phyloP scores from a whole-genome alignment of 1,284 basidiomycete genomes.

The Mycosarcoma mackinlayi region DNA sequence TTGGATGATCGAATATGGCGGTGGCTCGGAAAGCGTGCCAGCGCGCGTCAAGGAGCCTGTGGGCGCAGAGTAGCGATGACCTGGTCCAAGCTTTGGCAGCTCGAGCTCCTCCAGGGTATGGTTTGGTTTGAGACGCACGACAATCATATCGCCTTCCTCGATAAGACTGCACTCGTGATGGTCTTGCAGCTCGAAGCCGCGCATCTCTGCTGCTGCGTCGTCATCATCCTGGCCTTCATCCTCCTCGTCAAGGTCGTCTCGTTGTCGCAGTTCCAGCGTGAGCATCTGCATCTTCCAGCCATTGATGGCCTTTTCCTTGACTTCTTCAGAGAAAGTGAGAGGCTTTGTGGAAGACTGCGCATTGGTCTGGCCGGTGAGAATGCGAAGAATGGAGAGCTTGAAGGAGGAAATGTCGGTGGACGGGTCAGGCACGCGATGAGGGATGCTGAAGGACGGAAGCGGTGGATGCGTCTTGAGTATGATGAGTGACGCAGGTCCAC shows the following conservation, averaged over 20 bases:
- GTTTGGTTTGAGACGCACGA: slow-evolving; percentile 51
- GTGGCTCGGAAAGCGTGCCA: slow-evolving; percentile 52
- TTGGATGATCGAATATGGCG: slow-evolving; percentile 53
- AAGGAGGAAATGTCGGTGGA: slow-evolving; percentile 54
- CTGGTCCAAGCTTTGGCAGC: slow-evolving; percentile 52
- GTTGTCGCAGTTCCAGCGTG: slow-evolving; percentile 62
- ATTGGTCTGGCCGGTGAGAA: slow-evolving; percentile 60
- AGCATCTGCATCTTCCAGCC: slow-evolving; percentile 66
- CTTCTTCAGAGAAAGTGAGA: slow-evolving; percentile 60
- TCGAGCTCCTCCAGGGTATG: slow-evolving; percentile 53
- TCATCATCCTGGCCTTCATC: background rate
- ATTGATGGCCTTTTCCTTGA: slow-evolving; percentile 64
- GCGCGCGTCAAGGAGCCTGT: slow-evolving; percentile 43
- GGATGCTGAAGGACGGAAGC: slow-evolving; percentile 59
- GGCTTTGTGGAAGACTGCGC: slow-evolving; percentile 37
- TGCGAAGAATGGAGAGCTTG: slow-evolving; percentile 59
- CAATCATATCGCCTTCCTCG: slow-evolving; percentile 64
- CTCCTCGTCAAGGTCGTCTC: slow-evolving; percentile 50
- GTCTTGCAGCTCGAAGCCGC: slow-evolving; percentile 60
- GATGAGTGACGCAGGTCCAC: slow-evolving; percentile 50
- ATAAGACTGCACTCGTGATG: slow-evolving; percentile 65
- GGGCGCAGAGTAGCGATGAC: slow-evolving; percentile 57
- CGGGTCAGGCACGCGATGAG: slow-evolving; percentile 60
- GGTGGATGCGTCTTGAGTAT: slow-evolving; percentile 56
- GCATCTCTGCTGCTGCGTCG: slow-evolving; percentile 10